Evolutionary conservation across 2,329 filamentous ascomycete species (phyloP).

Genomic region (Zopfia rhizophila): DNA sequence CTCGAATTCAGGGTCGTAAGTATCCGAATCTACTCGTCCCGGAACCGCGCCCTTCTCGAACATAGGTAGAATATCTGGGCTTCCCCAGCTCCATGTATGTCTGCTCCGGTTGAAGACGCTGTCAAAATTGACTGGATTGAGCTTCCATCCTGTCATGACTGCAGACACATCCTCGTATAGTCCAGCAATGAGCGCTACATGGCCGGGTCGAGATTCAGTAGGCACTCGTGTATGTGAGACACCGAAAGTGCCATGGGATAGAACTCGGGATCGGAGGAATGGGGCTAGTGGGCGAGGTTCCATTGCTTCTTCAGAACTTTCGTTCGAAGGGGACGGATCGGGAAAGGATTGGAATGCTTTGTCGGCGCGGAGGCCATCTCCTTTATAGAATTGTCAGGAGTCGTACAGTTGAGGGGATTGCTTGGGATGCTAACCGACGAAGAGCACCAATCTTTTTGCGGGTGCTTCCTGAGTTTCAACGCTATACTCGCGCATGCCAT

Average conservation of each 20-base stretch:
- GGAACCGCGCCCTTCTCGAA: slow-evolving; percentile 92
- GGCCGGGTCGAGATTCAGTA: slow-evolving; percentile 94
- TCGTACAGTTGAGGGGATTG: not conserved
- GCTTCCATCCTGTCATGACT: slow-evolving; percentile 97
- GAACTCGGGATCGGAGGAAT: slow-evolving; percentile 87
- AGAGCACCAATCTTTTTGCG: slow-evolving; percentile 89
- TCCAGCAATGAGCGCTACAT: slow-evolving; percentile 96
- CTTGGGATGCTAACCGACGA: slow-evolving; percentile 73
- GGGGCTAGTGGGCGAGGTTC: slow-evolving; percentile 84
- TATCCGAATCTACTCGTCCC: slow-evolving; percentile 86
- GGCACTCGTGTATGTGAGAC: slow-evolving; percentile 97
- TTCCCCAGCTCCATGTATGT: slow-evolving; percentile 99
- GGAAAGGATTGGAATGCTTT: slow-evolving; percentile 96
- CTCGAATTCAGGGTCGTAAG: slow-evolving; percentile 84
- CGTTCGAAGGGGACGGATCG: slow-evolving; percentile 76
- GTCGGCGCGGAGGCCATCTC: slow-evolving; percentile 93
- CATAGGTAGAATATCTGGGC: slow-evolving; percentile 97
- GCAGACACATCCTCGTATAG: slow-evolving; percentile 98
- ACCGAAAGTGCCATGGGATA: slow-evolving; percentile 92
- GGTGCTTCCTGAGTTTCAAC: slow-evolving; percentile 79
- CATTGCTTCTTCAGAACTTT: slow-evolving; percentile 69
- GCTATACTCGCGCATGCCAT: slow-evolving; percentile 86
- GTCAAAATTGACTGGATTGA: slow-evolving; percentile 98
- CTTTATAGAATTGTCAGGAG: slow-evolving; percentile 50
- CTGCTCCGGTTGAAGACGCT: slow-evolving; percentile 97